Percentiles rank a stretch among this genome's conserved stretches.
Conservation (phyloP, 2,329 filamentous ascomycete species). For the Sporothrix curviconia region DNA sequence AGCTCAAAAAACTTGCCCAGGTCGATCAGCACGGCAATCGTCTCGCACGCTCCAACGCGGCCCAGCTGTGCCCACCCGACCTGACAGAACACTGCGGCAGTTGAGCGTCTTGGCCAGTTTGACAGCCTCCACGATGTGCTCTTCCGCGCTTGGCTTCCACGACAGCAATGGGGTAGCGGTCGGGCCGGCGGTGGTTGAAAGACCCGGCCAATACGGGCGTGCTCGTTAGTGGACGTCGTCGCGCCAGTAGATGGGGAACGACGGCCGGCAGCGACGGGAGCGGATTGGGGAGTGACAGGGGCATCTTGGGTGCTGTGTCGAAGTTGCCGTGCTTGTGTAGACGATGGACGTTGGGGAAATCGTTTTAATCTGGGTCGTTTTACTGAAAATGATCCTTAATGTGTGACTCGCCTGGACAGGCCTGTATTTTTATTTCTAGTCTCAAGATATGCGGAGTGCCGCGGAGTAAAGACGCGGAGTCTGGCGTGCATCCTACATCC, state of each 20-base stretch:
- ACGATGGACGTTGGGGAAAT: too few relatives aligned
- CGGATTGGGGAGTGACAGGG: background rate
- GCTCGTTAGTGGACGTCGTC: conserved; percentile 11
- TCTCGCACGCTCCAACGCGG: conserved; percentile 41
- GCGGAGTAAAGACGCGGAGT: too few relatives aligned
- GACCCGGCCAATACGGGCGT: conserved; percentile 27
- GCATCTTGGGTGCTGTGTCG: background rate
- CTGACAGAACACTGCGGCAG: conserved; percentile 36
- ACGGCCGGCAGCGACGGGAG: conserved; percentile 5
- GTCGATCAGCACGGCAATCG: conserved; percentile 36
- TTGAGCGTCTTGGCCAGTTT: conserved; percentile 29
- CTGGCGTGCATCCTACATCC: too few relatives aligned
- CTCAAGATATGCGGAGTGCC: too few relatives aligned
- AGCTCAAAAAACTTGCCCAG: conserved; percentile 26
- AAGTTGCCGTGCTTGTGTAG: too few relatives aligned
- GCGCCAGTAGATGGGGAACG: conserved; percentile 16
- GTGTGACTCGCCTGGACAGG: too few relatives aligned
- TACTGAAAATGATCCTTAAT: too few relatives aligned
- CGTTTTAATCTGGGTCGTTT: too few relatives aligned
- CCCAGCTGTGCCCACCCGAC: conserved; percentile 42
- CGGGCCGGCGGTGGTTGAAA: conserved; percentile 37
- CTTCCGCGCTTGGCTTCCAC: conserved; percentile 31
- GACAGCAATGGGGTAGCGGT: conserved; percentile 35
- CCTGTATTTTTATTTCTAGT: too few relatives aligned
- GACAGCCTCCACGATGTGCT: conserved; percentile 33